Percentiles rank a stretch among this genome's conserved stretches.
phyloP scores from a whole-genome alignment of 768 basidiomycete species.

The Amyloporia xantha region DNA sequence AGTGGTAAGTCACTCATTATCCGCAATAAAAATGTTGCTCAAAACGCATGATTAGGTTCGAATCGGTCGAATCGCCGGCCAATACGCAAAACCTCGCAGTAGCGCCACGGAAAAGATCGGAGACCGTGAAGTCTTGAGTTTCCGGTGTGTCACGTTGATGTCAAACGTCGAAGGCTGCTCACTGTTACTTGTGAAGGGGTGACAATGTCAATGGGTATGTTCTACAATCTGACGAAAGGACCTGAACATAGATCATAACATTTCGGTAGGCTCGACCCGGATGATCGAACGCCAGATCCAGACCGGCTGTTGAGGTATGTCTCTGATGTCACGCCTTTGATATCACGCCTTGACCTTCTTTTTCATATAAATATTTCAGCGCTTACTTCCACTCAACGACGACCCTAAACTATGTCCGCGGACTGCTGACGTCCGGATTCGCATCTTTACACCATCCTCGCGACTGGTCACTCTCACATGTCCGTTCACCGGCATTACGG shows the following conservation, averaged over 20 bases:
- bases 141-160: slow-evolving; percentile 51
- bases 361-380: slow-evolving; percentile 30
- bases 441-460: slow-evolving; percentile 88
- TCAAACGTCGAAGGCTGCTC: background rate
- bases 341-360: background rate
- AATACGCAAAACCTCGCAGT: slow-evolving; percentile 92
- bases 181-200: slow-evolving; percentile 45
- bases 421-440: slow-evolving; percentile 86
- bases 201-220: slow-evolving; percentile 92
- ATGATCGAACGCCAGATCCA: slow-evolving; percentile 86
- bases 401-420: slow-evolving; percentile 88
- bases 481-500: slow-evolving; percentile 74
- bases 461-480: slow-evolving; percentile 90
- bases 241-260: too few species aligned
- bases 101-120: slow-evolving; percentile 75
- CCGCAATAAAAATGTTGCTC: too few species aligned
- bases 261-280: slow-evolving; percentile 51
- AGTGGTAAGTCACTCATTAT: slow-evolving; percentile 46
- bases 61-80: slow-evolving; percentile 90
- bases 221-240: background rate
- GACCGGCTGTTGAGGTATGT: slow-evolving; percentile 74
- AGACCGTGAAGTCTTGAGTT: slow-evolving; percentile 74
- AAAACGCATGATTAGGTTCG: slow-evolving; percentile 64
- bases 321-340: background rate
- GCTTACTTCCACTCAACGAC: slow-evolving; percentile 96